These are phyloP conservation scores for Elongisporangium senticosum DNA, from an alignment of 352 stramenopile species.

Conservation along the genomic window DNA sequence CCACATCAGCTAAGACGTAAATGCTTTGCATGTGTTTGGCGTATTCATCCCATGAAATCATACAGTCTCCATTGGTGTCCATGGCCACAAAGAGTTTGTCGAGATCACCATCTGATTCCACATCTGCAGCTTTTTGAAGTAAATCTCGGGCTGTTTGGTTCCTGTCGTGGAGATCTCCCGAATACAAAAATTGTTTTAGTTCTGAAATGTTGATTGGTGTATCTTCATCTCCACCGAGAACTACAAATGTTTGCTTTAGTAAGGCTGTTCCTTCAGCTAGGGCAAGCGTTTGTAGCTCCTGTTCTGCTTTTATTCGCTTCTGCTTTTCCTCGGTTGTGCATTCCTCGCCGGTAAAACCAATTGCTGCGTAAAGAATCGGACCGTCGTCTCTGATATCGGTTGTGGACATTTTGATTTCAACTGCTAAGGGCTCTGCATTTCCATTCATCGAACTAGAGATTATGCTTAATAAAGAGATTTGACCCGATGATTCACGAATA, in stretches of 20 bases:
- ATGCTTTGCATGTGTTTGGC: constrained; percentile 42
- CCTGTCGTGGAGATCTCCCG: not conserved
- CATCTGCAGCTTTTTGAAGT: constrained; percentile 28
- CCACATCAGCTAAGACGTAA: constrained; percentile 25
- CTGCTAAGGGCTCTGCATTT: not conserved
- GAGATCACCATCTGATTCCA: constrained; percentile 31
- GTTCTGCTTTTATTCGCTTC: constrained; percentile 9
- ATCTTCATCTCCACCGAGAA: constrained; percentile 28
- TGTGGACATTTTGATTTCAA: constrained; percentile 6
- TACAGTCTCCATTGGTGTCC: constrained; percentile 42
- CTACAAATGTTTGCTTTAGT: constrained; percentile 36
- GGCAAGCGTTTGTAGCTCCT: constrained; percentile 14
- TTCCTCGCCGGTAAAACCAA: constrained; percentile 16
- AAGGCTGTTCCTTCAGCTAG: constrained; percentile 32
- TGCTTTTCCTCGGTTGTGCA: constrained; percentile 18
- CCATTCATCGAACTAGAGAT: constrained; percentile 2
- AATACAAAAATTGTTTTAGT: constrained; percentile 20
- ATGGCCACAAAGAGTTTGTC: constrained; percentile 38
- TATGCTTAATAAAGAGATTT: constrained; percentile 16
- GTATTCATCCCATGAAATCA: constrained; percentile 55
- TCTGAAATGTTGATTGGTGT: constrained; percentile 21
- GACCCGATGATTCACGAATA: constrained; percentile 14
- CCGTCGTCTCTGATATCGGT: not conserved
- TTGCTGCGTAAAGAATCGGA: constrained; percentile 8
- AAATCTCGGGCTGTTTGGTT: constrained; percentile 14